Percentiles rank a stretch among this genome's conserved stretches.
phyloP scores from a whole-genome alignment of 352 stramenopile species.

The Globisporangium parvum region DNA sequence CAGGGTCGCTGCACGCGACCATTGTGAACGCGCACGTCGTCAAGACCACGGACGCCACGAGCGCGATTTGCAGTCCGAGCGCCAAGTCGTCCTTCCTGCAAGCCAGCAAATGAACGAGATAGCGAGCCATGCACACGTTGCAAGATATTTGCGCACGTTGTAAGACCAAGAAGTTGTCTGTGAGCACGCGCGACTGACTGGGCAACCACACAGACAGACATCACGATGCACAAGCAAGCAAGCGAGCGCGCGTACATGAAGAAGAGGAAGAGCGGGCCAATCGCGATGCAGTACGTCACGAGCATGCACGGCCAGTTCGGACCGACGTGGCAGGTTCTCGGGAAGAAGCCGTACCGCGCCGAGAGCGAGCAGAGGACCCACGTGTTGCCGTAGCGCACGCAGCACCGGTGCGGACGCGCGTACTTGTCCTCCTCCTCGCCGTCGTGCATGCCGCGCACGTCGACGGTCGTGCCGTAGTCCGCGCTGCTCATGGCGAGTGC shows the following conservation, averaged over 20 bases:
- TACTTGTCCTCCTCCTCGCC: slow-evolving; percentile 12
- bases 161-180: slow-evolving; percentile 1
- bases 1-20: slow-evolving; percentile 72
- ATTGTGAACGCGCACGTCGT: slow-evolving; percentile 70
- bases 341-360: slow-evolving; percentile 47
- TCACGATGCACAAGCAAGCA: slow-evolving; percentile 3
- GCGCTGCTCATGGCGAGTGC: slow-evolving; percentile 3
- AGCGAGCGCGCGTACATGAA: slow-evolving; percentile 22
- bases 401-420: slow-evolving; percentile 20
- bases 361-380: slow-evolving; percentile 50
- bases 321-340: slow-evolving; percentile 53
- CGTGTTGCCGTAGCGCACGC: slow-evolving; percentile 51
- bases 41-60: slow-evolving; percentile 44
- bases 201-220: not conserved
- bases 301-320: slow-evolving; percentile 72
- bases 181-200: not conserved
- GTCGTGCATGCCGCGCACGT: not conserved
- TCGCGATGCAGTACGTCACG: slow-evolving; percentile 60
- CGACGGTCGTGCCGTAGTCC: slow-evolving; percentile 10
- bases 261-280: slow-evolving; percentile 50
- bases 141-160: not conserved
- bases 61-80: slow-evolving; percentile 33
- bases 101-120: too few species aligned
- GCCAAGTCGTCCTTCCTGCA: slow-evolving; percentile 29
- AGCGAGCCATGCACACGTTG: not conserved